Evolutionary conservation across 2,329 filamentous ascomycete genomes (phyloP).

Genomic region (Trichoderma breve): DNA sequence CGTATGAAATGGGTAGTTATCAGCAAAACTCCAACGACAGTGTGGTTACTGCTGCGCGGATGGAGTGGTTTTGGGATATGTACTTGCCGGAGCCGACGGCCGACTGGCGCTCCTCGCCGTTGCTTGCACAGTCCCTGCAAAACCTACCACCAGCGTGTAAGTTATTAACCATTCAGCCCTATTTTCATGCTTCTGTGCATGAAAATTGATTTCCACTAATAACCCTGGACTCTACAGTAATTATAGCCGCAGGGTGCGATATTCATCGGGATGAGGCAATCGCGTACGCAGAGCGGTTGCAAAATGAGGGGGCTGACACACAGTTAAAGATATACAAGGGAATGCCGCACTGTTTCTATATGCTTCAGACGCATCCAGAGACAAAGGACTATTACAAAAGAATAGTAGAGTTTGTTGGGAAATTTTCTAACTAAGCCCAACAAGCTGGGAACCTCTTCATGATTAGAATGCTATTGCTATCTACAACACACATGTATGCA

Average conservation of each 20-base stretch:
- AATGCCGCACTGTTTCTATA: constrained; percentile 37
- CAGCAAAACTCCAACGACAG: background rate
- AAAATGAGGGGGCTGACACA: constrained; percentile 33
- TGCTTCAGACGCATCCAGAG: background rate
- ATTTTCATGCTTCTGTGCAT: background rate
- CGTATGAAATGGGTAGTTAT: background rate
- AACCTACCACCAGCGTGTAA: background rate
- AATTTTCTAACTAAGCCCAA: background rate
- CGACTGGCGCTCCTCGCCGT: background rate
- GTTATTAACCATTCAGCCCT: background rate
- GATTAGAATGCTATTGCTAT: background rate
- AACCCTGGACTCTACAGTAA: constrained; percentile 27
- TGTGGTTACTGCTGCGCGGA: background rate
- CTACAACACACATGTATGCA: background rate
- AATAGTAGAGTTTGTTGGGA: background rate
- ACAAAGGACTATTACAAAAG: background rate
- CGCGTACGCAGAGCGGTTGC: constrained; percentile 38
- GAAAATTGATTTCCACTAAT: background rate
- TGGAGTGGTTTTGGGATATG: background rate
- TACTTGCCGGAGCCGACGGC: background rate
- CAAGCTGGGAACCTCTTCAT: background rate
- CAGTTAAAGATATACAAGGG: constrained; percentile 35
- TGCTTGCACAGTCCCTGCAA: background rate
- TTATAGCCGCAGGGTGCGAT: constrained; percentile 38
- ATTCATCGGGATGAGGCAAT: constrained; percentile 39